A percentile compares a stretch with the other conserved stretches of the same genome.
phyloP scores from a whole-genome alignment of 2,329 filamentous ascomycete species.

The Colletotrichum gigasporum region DNA sequence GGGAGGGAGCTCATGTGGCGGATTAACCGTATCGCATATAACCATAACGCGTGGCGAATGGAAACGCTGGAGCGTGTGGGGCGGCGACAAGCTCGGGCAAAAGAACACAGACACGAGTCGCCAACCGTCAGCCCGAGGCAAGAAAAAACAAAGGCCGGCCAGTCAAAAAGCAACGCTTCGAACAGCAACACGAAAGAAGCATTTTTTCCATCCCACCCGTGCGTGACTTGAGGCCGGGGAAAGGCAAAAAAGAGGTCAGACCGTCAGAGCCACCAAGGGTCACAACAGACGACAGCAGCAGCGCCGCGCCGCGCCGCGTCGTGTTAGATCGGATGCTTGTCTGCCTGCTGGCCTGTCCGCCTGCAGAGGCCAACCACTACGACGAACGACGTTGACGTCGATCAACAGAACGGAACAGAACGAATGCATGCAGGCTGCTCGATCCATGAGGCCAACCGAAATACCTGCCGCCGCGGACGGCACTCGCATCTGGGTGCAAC shows the following conservation, averaged over 20 bases:
- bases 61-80: neutral
- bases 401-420: neutral
- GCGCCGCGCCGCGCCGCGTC: neutral
- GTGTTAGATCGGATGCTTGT: constrained; percentile 13
- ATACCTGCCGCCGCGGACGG: constrained; percentile 1
- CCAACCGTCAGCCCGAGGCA: neutral
- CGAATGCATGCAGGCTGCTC: neutral
- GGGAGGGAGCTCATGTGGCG: neutral
- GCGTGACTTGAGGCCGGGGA: no score
- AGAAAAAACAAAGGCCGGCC: neutral
- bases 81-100: neutral
- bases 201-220: neutral
- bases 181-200: neutral
- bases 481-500: constrained; percentile 27
- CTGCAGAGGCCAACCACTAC: neutral
- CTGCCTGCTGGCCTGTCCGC: neutral
- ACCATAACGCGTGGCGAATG: neutral
- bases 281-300: constrained; percentile 22
- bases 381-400: constrained; percentile 3
- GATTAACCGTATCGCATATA: neutral
- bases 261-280: neutral
- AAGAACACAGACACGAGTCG: neutral
- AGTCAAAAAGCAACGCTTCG: neutral
- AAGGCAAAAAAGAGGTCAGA: no score
- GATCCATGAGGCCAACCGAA: neutral